Evolutionary conservation across 2,329 filamentous ascomycete species (phyloP).

Genomic region (Fusarium keratoplasticum): DNA sequence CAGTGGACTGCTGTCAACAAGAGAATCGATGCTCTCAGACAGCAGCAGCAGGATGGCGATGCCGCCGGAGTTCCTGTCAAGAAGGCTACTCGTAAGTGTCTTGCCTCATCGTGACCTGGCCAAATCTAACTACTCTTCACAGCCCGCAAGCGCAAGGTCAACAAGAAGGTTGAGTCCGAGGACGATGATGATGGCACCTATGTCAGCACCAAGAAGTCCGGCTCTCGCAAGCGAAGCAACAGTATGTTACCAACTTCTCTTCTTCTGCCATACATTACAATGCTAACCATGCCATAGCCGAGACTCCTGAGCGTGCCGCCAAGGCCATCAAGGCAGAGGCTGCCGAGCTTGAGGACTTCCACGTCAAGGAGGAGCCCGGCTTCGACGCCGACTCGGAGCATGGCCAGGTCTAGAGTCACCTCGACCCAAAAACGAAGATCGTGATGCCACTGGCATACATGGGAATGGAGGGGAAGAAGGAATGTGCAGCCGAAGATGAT

Average conservation of each 20-base stretch:
- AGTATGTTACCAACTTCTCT: conserved; percentile 14
- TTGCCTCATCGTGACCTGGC: too few relatives aligned
- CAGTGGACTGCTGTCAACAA: conserved; percentile 54
- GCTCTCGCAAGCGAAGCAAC: conserved; percentile 33
- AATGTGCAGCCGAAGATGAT: not conserved
- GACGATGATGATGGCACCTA: conserved; percentile 12
- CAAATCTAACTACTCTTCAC: not conserved
- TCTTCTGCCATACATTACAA: not conserved
- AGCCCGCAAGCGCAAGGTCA: conserved; percentile 42
- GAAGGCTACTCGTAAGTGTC: conserved; percentile 42
- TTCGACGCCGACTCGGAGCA: not conserved
- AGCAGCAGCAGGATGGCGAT: conserved; percentile 10
- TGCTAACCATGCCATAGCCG: conserved; percentile 14
- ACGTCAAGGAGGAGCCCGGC: conserved; percentile 27
- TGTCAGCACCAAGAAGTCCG: conserved; percentile 21
- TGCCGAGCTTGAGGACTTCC: conserved; percentile 18
- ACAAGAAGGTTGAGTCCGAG: conserved; percentile 23
- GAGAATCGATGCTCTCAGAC: conserved; percentile 50
- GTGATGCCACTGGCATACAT: not conserved
- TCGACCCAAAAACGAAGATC: not conserved
- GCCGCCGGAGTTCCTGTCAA: conserved; percentile 28
- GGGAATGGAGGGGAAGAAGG: not conserved
- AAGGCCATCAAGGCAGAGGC: conserved; percentile 34
- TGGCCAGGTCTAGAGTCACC: not conserved
- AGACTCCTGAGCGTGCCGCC: conserved; percentile 20